These are phyloP conservation scores for Xylaria hypoxylon DNA, from an alignment of 2,329 filamentous ascomycete genomes.

Conservation along the genomic window DNA sequence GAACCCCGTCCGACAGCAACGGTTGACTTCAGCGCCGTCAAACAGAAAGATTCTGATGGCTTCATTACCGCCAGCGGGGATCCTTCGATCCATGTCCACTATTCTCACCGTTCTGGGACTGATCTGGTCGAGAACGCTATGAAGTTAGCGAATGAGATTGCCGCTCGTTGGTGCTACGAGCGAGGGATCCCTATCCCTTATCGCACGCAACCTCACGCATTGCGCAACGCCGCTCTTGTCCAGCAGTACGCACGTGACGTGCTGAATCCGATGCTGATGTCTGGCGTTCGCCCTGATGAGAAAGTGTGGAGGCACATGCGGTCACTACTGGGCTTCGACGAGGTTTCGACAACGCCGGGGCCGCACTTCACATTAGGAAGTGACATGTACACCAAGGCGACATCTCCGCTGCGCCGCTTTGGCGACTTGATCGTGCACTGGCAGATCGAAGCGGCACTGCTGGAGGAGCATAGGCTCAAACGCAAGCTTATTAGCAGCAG, in stretches of 20 bases:
- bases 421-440: constrained; percentile 73
- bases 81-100: constrained; percentile 62
- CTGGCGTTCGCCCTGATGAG: constrained; percentile 51
- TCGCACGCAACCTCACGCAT: constrained; percentile 61
- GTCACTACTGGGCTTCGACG: constrained; percentile 62
- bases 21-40: constrained; percentile 57
- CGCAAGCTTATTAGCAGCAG: constrained; percentile 52
- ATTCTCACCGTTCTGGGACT: constrained; percentile 47
- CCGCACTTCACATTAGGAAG: constrained; percentile 69
- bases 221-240: constrained; percentile 54
- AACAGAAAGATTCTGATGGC: constrained; percentile 40
- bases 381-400: constrained; percentile 72
- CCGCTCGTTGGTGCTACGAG: constrained; percentile 69
- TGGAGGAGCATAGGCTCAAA: constrained; percentile 56
- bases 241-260: constrained; percentile 54
- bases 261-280: constrained; percentile 55
- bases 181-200: constrained; percentile 71
- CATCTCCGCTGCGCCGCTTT: constrained; percentile 74
- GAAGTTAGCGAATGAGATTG: constrained; percentile 71
- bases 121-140: constrained; percentile 64
- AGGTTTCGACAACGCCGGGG: constrained; percentile 64
- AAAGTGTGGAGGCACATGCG: constrained; percentile 50
- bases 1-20: constrained; percentile 57
- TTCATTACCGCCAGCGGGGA: constrained; percentile 58
- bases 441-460: constrained; percentile 72